phyloP scores from a whole-genome alignment of 2,329 filamentous ascomycete species.

The Pseudocercospora cruenta region DNA sequence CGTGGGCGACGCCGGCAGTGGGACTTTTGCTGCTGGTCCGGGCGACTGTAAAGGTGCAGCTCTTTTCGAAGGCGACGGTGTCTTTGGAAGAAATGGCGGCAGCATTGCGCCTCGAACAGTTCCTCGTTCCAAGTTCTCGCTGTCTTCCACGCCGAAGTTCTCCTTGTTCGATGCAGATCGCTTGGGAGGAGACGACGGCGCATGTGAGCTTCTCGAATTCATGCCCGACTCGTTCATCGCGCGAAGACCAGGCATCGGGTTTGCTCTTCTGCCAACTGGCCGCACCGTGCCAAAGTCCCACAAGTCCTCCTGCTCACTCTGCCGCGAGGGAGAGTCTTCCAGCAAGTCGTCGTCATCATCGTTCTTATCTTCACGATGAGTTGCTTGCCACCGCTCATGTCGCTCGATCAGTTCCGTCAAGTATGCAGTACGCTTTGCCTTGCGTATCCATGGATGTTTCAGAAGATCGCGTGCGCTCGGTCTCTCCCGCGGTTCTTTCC shows the following conservation, averaged over 20 bases:
- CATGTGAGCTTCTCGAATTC: slow-evolving; percentile 64
- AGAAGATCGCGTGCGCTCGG: slow-evolving; percentile 85
- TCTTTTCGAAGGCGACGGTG: slow-evolving; percentile 50
- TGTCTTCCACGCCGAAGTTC: slow-evolving; percentile 37
- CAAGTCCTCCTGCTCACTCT: slow-evolving; percentile 76
- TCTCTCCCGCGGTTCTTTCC: slow-evolving; percentile 85
- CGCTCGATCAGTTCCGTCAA: slow-evolving; percentile 94
- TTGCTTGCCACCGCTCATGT: slow-evolving; percentile 82
- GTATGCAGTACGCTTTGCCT: slow-evolving; percentile 94
- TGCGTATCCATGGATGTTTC: slow-evolving; percentile 85
- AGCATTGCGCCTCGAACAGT: slow-evolving; percentile 36
- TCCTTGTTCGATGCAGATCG: slow-evolving; percentile 40
- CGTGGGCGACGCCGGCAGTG: slow-evolving; percentile 51
- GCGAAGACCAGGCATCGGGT: slow-evolving; percentile 66
- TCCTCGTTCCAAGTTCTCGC: slow-evolving; percentile 38
- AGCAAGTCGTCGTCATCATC: slow-evolving; percentile 62
- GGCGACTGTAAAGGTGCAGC: slow-evolving; percentile 41
- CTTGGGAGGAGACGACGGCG: slow-evolving; percentile 46
- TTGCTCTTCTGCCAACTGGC: slow-evolving; percentile 62
- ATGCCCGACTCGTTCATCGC: slow-evolving; percentile 79
- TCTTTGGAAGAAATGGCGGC: slow-evolving; percentile 41
- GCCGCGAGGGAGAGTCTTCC: slow-evolving; percentile 46
- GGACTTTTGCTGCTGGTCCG: slow-evolving; percentile 46
- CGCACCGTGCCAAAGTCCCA: slow-evolving; percentile 99
- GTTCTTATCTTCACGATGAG: slow-evolving; percentile 72